A percentile compares a stretch with the other conserved stretches of the same genome.
These are phyloP conservation scores for Falciphora oryzae DNA, from an alignment of 2,329 filamentous ascomycete species.

Conservation along the genomic window DNA sequence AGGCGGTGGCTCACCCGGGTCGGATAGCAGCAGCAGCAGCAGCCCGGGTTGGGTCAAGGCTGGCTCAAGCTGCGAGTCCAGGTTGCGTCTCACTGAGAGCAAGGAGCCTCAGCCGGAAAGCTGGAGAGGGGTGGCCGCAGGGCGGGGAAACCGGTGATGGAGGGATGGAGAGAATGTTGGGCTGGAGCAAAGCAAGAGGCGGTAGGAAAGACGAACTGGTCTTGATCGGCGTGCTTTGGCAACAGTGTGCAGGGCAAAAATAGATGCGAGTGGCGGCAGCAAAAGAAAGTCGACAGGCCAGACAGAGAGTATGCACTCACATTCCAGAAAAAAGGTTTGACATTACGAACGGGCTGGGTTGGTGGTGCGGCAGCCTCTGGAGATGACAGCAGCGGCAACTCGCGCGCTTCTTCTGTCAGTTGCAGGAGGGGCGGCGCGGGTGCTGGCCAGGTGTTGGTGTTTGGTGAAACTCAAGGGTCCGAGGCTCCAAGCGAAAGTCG, in stretches of 20 bases:
- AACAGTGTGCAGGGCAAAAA: neutral
- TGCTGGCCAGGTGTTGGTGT: constrained; percentile 1
- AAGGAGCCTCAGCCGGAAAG: neutral
- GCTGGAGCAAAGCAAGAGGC: constrained; percentile 1
- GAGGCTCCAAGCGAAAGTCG: constrained; percentile 2
- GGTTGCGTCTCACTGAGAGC: constrained; percentile 11
- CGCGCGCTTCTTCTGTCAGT: neutral
- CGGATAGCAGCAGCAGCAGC: neutral
- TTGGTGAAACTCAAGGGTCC: constrained; percentile 5
- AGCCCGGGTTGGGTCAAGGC: neutral
- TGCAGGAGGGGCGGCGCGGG: neutral
- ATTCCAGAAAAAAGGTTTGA: constrained; percentile 22
- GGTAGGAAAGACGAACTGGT: neutral
- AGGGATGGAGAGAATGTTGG: neutral
- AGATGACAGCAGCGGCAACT: neutral
- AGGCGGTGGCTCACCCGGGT: neutral
- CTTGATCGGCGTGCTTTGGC: neutral
- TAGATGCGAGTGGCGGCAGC: neutral
- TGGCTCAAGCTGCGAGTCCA: neutral
- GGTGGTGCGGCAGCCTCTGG: neutral
- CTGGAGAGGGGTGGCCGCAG: too few relatives aligned
- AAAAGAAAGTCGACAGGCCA: neutral
- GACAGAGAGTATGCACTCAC: constrained; percentile 13
- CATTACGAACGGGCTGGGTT: constrained; percentile 20
- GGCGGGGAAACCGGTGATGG: neutral